Conservation (phyloP, 352 stramenopile species). For the Phytophthora hybrid region DNA sequence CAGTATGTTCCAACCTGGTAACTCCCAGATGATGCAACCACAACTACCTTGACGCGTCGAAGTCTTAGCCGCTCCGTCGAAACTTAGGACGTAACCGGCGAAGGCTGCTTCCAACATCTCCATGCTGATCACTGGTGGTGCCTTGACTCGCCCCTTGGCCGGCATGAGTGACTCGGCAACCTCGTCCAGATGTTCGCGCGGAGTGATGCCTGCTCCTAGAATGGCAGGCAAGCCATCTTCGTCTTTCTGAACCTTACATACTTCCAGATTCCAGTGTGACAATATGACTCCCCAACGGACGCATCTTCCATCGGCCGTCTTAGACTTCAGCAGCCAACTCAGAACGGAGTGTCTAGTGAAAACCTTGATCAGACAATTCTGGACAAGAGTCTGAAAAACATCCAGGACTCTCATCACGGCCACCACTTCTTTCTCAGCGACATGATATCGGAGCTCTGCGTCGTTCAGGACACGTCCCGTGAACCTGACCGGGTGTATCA, state of each 20-base stretch:
- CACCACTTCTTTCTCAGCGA: too few species aligned
- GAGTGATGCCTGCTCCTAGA: neutral
- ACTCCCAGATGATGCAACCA: conserved; percentile 1
- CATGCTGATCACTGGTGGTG: conserved; percentile 7
- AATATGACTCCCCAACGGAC: neutral
- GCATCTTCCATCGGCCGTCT: neutral
- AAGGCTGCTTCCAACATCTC: conserved; percentile 6
- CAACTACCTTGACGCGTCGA: conserved; percentile 2
- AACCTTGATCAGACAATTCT: neutral
- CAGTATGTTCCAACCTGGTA: neutral
- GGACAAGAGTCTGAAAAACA: too few species aligned
- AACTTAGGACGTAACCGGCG: neutral
- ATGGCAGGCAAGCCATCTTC: conserved; percentile 5
- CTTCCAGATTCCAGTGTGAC: conserved; percentile 3
- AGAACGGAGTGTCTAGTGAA: conserved; percentile 10
- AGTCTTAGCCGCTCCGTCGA: conserved; percentile 7
- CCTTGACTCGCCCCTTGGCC: neutral
- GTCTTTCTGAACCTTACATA: neutral
- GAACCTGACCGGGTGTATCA: too few species aligned
- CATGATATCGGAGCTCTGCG: too few species aligned
- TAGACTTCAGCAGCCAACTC: conserved; percentile 5
- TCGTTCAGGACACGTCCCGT: too few species aligned
- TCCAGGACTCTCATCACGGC: too few species aligned
- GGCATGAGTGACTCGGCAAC: neutral
- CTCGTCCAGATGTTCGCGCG: conserved; percentile 1